A percentile compares a stretch with the other conserved stretches of the same genome.
phyloP scores from a whole-genome alignment of 768 basidiomycete species.

The Tricholoma flavovirens region DNA sequence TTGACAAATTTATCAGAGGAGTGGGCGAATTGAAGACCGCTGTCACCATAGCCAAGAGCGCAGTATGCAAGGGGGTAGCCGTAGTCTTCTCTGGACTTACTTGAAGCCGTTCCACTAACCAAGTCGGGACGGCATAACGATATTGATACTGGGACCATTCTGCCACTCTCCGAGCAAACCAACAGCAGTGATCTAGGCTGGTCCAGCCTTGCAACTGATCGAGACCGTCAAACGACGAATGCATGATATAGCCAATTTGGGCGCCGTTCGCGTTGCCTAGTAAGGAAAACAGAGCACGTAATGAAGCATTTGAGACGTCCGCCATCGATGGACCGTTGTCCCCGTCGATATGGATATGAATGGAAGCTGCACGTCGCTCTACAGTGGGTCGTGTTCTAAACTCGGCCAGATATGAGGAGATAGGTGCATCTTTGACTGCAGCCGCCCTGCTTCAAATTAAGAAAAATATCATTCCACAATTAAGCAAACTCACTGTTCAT shows the following conservation, averaged over 20 bases:
- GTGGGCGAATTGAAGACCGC: slow-evolving; percentile 77
- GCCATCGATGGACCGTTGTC: slow-evolving; percentile 72
- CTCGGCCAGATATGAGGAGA: slow-evolving; percentile 76
- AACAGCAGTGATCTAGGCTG: slow-evolving; percentile 67
- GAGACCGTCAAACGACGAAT: slow-evolving; percentile 65
- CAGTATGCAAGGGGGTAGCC: slow-evolving; percentile 46
- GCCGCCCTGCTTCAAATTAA: slow-evolving; percentile 38
- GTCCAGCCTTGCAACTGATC: slow-evolving; percentile 60
- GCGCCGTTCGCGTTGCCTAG: slow-evolving; percentile 69
- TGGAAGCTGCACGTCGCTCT: slow-evolving; percentile 82
- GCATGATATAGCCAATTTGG: slow-evolving; percentile 69
- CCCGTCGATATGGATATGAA: slow-evolving; percentile 84
- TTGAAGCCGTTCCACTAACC: slow-evolving; percentile 72
- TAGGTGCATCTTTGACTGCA: slow-evolving; percentile 61
- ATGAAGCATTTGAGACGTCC: slow-evolving; percentile 71
- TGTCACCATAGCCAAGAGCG: slow-evolving; percentile 74
- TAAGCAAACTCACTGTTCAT: slow-evolving; percentile 56
- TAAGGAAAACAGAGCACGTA: slow-evolving; percentile 67
- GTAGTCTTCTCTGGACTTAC: slow-evolving; percentile 50
- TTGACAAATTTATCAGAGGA: slow-evolving; percentile 84
- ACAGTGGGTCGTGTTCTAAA: slow-evolving; percentile 75
- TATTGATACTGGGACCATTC: slow-evolving; percentile 93
- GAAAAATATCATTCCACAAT: not conserved
- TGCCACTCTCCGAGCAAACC: slow-evolving; percentile 72
- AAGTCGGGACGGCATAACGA: slow-evolving; percentile 83